Evolutionary conservation across 129 eudicot genomes (phyloP).

Genomic region (Rutidosis leptorrhynchoides): DNA sequence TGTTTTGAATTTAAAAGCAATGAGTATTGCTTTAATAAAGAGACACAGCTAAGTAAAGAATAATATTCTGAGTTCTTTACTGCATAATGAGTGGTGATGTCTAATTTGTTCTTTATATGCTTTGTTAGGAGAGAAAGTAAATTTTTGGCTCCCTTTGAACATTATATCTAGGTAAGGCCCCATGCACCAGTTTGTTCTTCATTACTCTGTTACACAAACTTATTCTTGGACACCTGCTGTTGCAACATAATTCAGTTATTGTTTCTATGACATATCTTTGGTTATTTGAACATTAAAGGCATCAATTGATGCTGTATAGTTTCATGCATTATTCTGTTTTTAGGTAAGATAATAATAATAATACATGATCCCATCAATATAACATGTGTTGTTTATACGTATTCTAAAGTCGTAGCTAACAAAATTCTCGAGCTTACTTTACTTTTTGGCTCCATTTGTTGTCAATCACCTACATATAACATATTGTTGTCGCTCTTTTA

Average conservation of each 20-base stretch:
- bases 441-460: constrained; percentile 16
- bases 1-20: constrained; percentile 36
- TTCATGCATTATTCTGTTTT: constrained; percentile 15
- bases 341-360: not conserved
- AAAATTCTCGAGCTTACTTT: constrained; percentile 4
- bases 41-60: constrained; percentile 33
- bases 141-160: constrained; percentile 44
- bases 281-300: constrained; percentile 5
- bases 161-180: constrained; percentile 26
- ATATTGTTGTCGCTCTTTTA: not conserved
- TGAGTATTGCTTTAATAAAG: constrained; percentile 39
- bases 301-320: constrained; percentile 1
- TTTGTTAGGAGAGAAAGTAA: constrained; percentile 44
- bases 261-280: constrained; percentile 8
- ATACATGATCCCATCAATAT: constrained; percentile 1
- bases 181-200: constrained; percentile 23
- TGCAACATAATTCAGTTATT: constrained; percentile 9
- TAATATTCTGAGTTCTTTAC: constrained; percentile 32
- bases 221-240: constrained; percentile 16
- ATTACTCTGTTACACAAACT: constrained; percentile 29
- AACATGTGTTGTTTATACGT: not conserved
- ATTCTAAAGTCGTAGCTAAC: not conserved
- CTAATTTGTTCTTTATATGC: constrained; percentile 38
- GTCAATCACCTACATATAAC: not conserved
- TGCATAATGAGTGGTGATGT: constrained; percentile 40